Conservation (phyloP, 139 green algal species). For the Chlorella sp. region DNA sequence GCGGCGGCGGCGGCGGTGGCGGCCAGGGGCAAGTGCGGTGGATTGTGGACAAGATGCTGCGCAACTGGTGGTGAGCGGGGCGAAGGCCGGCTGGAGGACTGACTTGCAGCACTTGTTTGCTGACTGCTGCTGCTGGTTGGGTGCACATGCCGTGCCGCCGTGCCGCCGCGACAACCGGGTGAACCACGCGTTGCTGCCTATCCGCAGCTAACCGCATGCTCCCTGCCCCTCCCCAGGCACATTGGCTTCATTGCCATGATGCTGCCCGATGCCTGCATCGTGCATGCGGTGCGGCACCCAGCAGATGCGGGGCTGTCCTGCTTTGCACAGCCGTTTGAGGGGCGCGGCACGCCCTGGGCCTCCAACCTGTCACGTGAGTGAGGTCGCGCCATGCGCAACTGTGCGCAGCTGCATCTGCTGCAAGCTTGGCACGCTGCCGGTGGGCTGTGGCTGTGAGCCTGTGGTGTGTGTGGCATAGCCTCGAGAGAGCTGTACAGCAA, state of each 20-base stretch:
- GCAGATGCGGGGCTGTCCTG: conserved; percentile 77
- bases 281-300: conserved; percentile 75
- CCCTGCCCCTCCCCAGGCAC: background rate
- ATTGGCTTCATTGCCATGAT: conserved; percentile 79
- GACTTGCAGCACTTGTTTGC: no score
- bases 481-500: background rate
- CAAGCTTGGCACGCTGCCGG: background rate
- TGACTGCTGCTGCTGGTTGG: no score
- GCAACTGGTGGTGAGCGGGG: conserved; percentile 66
- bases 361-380: conserved; percentile 54
- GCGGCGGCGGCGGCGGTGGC: no score
- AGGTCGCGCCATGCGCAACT: background rate
- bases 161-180: conserved; percentile 71
- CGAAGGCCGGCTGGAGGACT: no score
- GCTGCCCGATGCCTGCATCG: conserved; percentile 71
- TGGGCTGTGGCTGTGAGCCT: background rate
- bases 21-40: background rate
- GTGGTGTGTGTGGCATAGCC: no score
- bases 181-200: background rate
- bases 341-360: conserved; percentile 65
- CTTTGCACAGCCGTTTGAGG: conserved; percentile 81
- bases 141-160: background rate
- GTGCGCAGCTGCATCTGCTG: no score
- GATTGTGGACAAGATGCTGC: conserved; percentile 90
- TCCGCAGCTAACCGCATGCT: background rate